Evolutionary conservation across 352 stramenopile species (phyloP).

Genomic region (Stramenopiles sp.): DNA sequence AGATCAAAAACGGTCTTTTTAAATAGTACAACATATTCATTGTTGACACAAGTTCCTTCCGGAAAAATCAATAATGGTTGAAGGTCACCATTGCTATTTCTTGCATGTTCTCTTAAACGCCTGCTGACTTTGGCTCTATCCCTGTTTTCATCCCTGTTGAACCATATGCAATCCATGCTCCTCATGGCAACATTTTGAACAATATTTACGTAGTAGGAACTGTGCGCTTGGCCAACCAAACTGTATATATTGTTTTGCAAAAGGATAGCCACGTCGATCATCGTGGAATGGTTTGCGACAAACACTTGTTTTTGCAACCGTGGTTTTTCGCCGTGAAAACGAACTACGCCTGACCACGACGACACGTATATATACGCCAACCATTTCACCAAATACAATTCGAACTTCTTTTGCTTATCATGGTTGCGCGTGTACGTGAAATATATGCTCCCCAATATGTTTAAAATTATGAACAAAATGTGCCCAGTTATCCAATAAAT

Average conservation of each 20-base stretch:
- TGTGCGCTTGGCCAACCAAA: conserved; percentile 22
- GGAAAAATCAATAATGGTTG: conserved; percentile 26
- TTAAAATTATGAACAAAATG: not conserved
- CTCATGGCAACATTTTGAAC: conserved; percentile 20
- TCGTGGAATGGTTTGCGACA: conserved; percentile 26
- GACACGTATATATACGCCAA: conserved; percentile 19
- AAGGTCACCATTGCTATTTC: conserved; percentile 11
- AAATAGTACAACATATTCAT: conserved; percentile 26
- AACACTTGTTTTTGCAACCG: conserved; percentile 20
- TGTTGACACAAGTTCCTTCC: conserved; percentile 28
- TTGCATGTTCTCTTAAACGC: conserved; percentile 20
- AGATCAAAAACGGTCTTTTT: conserved; percentile 26
- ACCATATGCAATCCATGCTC: conserved; percentile 24
- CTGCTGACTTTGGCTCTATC: conserved; percentile 19
- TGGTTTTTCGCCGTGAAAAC: conserved; percentile 21
- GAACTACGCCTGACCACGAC: conserved; percentile 22
- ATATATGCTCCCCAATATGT: not conserved
- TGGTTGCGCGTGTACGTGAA: not conserved
- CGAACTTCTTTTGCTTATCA: conserved; percentile 19
- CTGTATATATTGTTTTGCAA: conserved; percentile 21
- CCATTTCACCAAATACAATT: conserved; percentile 18
- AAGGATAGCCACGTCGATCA: conserved; percentile 28
- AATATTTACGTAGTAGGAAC: conserved; percentile 19
- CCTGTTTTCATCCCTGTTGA: conserved; percentile 22
- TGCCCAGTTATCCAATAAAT: not conserved